These are phyloP conservation scores for Calonectria pseudoreteaudii DNA, from an alignment of 2,329 filamentous ascomycete species.

Conservation along the genomic window DNA sequence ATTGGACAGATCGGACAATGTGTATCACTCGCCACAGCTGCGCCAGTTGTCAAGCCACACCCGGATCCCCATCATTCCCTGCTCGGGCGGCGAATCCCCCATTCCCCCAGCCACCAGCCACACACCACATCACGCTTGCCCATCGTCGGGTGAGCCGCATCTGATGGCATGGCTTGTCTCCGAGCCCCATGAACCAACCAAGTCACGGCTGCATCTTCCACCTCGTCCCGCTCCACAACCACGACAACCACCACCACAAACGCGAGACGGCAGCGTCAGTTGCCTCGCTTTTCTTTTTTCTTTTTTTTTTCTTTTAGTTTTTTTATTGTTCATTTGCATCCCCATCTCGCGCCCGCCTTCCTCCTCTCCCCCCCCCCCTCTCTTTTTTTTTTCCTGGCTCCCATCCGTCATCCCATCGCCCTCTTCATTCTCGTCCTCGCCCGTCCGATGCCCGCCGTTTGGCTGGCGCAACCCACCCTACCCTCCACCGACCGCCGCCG, in stretches of 20 bases:
- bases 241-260: slow-evolving; percentile 14
- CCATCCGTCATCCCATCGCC: background rate
- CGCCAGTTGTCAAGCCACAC: background rate
- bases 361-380: too few species aligned
- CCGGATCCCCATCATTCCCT: background rate
- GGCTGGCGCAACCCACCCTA: slow-evolving; percentile 40
- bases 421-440: background rate
- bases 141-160: slow-evolving; percentile 37
- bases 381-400: too few species aligned
- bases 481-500: slow-evolving; percentile 11
- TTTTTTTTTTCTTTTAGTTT: slow-evolving; percentile 29
- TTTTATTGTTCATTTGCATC: slow-evolving; percentile 7
- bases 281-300: slow-evolving; percentile 32
- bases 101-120: slow-evolving; percentile 37
- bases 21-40: background rate
- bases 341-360: background rate
- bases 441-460: slow-evolving; percentile 39
- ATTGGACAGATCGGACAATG: background rate
- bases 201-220: slow-evolving; percentile 21
- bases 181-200: slow-evolving; percentile 15
- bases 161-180: slow-evolving; percentile 20
- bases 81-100: background rate
- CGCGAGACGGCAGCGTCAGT: slow-evolving; percentile 25
- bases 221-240: slow-evolving; percentile 23
- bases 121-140: background rate